Percentiles rank a stretch among this genome's conserved stretches.
These are phyloP conservation scores for Suillus spraguei DNA, from an alignment of 768 basidiomycete genomes.

Conservation along the genomic window DNA sequence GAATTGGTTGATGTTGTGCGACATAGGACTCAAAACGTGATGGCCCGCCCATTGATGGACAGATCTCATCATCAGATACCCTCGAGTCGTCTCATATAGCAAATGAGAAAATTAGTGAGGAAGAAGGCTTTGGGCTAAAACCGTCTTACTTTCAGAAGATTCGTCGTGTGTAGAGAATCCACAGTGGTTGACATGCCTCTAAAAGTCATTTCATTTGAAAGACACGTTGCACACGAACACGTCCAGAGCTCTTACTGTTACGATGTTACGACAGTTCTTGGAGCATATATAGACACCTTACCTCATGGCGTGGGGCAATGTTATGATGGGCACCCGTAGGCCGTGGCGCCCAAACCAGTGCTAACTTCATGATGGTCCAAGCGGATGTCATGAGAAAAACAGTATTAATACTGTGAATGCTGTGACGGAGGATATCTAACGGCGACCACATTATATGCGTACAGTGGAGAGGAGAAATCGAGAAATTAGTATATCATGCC, in stretches of 20 bases:
- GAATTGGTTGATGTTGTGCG: not conserved
- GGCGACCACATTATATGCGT: not conserved
- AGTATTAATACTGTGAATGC: constrained; percentile 3
- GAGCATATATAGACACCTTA: not conserved
- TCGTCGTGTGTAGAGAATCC: not conserved
- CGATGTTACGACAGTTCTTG: not conserved
- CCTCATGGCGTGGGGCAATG: not conserved
- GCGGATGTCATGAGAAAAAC: constrained; percentile 9
- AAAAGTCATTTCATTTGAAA: not conserved
- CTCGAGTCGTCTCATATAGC: not conserved
- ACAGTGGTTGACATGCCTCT: not conserved
- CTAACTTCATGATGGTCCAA: not conserved
- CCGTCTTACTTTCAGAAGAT: not conserved
- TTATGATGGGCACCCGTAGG: not conserved
- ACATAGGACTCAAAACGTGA: not conserved
- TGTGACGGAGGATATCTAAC: not conserved
- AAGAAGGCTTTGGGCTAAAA: constrained; percentile 3
- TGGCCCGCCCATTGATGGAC: not conserved
- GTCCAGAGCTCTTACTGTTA: not conserved
- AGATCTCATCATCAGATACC: not conserved
- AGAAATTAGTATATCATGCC: not conserved
- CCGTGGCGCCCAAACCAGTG: not conserved
- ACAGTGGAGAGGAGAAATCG: not conserved
- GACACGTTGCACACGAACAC: not conserved
- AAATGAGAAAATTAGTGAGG: not conserved